Base-by-base conservation (phyloP, 2,329 filamentous ascomycete genomes). In the Colletotrichum euphorbiae region DNA sequence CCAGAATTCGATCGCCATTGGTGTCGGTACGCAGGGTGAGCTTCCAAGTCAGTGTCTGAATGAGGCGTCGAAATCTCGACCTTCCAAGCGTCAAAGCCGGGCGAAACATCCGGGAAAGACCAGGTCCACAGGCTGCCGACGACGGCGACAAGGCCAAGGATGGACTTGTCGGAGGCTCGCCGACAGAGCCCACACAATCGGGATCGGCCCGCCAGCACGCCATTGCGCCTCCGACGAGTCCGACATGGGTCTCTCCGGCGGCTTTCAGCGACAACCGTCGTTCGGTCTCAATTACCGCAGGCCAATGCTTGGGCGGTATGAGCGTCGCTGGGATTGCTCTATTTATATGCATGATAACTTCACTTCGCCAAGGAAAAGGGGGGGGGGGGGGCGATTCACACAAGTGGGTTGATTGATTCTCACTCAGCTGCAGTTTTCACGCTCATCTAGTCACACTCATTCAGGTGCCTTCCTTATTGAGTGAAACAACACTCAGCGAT, bases 141-240 rank as follows among this genome's bases (percentile, higher is more conserved):
- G 31, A n/a, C 17, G 33, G 42, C 58, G 63, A 67, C 56, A 63
- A 45, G 64, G 17, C 7, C 36, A 4, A 38, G 36, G 50, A 45
- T 43, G 50, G 4, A 28, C 15, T 12, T 15, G 52, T 67, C 64
- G 64, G 64, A 7, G 11, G 38, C 17, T 15, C 24, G n/a, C 64
- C 64, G 64, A 67, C 59, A 43, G 13, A 48, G 11, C 40, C 64
- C 59, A 43, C 59, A 15, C 12, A 1, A 13, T 54, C 64, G 64
- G 64, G 21, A 3, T 8, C 3, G 1, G 24, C 24, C 64, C 64
- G 64, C 50, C 19, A 38, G 36, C 59, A 67, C 64, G 59, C 19
- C 17, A 63, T 63, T 12, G 1, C 7, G 31, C 24, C 50, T 15
- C 50, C 42, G 33, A 55, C 43, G 8, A 38, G 17, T 3, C 55